phyloP scores from a whole-genome alignment of 2,329 filamentous ascomycete genomes.

The Tolypocladium amazonense region DNA sequence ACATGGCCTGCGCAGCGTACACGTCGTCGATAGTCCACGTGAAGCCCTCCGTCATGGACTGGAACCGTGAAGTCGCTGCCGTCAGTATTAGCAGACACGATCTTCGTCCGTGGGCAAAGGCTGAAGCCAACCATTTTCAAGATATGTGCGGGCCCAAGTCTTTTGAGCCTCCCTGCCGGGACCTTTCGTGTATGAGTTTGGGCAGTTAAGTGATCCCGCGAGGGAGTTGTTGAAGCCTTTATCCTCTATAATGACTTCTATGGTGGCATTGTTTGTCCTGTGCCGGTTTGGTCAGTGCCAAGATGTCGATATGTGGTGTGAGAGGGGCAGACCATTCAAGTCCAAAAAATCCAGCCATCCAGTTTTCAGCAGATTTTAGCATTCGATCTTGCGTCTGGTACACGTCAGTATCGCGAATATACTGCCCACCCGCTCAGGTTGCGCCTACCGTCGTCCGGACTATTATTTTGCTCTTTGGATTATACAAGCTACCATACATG shows the following conservation, averaged over 20 bases:
- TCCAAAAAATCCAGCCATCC: slow-evolving; percentile 70
- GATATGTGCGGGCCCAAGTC: slow-evolving; percentile 54
- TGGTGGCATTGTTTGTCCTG: slow-evolving; percentile 56
- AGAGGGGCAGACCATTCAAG: slow-evolving; percentile 45
- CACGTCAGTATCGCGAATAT: slow-evolving; percentile 6
- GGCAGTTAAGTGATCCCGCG: slow-evolving; percentile 56
- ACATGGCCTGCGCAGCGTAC: slow-evolving; percentile 61
- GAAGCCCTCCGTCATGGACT: slow-evolving; percentile 40
- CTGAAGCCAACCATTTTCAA: slow-evolving; percentile 38
- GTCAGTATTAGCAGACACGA: neutral
- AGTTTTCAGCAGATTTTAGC: slow-evolving; percentile 68
- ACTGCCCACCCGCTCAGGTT: neutral
- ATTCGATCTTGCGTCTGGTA: slow-evolving; percentile 60
- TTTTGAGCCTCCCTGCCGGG: slow-evolving; percentile 41
- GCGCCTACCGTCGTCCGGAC: slow-evolving; percentile 51
- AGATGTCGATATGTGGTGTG: too few species aligned
- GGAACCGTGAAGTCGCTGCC: slow-evolving; percentile 48
- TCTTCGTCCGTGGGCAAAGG: neutral
- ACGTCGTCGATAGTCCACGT: slow-evolving; percentile 55
- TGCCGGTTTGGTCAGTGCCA: neutral
- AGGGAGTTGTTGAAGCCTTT: slow-evolving; percentile 58
- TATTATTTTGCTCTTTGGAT: slow-evolving; percentile 62
- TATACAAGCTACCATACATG: slow-evolving; percentile 61
- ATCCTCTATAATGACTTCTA: slow-evolving; percentile 62
- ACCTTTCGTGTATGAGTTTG: slow-evolving; percentile 43